Evolutionary conservation across 1,284 basidiomycete genomes (phyloP), one percentile per base, ranked within the genome.

Genomic region (Lignosus rhinocerotis): DNA sequence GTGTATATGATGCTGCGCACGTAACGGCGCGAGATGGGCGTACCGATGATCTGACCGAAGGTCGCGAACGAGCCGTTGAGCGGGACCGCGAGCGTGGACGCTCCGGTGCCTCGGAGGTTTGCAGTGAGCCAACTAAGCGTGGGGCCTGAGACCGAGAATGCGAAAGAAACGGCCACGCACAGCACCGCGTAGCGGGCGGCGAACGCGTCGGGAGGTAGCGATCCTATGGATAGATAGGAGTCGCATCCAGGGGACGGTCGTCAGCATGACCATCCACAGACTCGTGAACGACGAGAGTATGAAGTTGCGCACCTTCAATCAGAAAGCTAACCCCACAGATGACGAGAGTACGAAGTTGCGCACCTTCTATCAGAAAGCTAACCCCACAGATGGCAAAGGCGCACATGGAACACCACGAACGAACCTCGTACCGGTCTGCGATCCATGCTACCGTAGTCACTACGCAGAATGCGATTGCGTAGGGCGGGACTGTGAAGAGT

Each of bases 401-500:
- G 19, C 36, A 34, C 21, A 55, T 45, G n/a, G 62, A 55, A 46
- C 51, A 51, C 51, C 55, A 51, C 32, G 64, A 55, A 33, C 66
- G 62, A 46, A 56, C 51, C 57, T 64, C 64, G 38, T 62, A 64
- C 34, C 58, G 48, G 55, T 67, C 66, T 36, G 66, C 47, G 19
- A 59, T 53, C 55, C 64, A 62, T n/a, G 66, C 61, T 42, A 66
- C 50, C 53, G 61, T 39, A 16, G 73, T 60, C 4, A 73, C 74
- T 6, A 74, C 66, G 31, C 72, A 65, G 58, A 73, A 76, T 6
- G 72, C 74, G 38, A 72, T 67, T 12, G 74, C 76, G 49, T 79
- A 83, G 14, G 81, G 80, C 21, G 83, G 83, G 2, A 85, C 82
- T 2, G 82, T 81, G 72, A 80, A 79, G 6, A 86, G 75, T 66